Evolutionary conservation across 2,329 filamentous ascomycete species (phyloP).

Genomic region (Eurotiales sp.): DNA sequence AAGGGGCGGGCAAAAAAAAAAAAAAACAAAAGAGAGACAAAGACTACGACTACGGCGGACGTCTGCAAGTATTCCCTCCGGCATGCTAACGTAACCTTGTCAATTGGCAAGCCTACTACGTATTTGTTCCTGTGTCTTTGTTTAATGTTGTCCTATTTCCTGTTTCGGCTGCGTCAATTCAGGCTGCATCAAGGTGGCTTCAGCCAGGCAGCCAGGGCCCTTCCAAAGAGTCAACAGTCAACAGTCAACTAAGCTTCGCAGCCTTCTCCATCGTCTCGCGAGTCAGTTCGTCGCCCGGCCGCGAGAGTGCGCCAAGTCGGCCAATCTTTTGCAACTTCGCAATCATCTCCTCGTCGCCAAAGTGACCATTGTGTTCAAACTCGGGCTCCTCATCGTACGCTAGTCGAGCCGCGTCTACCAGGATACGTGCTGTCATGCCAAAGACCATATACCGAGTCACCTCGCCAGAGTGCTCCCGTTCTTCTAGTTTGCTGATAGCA

Average conservation of each 20-base stretch:
- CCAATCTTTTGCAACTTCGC: constrained; percentile 53
- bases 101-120: no score
- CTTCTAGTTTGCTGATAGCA: constrained; percentile 39
- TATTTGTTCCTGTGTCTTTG: no score
- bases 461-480: constrained; percentile 44
- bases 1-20: constrained; percentile 8
- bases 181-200: not conserved
- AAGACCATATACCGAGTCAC: constrained; percentile 74
- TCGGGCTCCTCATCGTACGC: constrained; percentile 80
- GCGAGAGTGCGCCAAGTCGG: constrained; percentile 50
- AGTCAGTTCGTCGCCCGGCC: constrained; percentile 51
- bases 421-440: constrained; percentile 88
- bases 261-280: constrained; percentile 50
- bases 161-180: no score
- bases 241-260: constrained; percentile 45
- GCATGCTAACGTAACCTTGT: no score
- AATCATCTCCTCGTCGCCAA: constrained; percentile 66
- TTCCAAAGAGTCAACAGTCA: no score
- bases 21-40: constrained; percentile 5
- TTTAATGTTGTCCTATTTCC: no score
- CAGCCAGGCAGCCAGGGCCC: no score
- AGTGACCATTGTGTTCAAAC: constrained; percentile 68
- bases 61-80: not conserved
- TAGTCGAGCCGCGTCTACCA: constrained; percentile 81
- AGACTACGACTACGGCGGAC: no score